A percentile compares a stretch with the other conserved stretches of the same genome.
phyloP scores from a whole-genome alignment of 192 early-diverging fungal genomes.

The Podochytrium sp. region DNA sequence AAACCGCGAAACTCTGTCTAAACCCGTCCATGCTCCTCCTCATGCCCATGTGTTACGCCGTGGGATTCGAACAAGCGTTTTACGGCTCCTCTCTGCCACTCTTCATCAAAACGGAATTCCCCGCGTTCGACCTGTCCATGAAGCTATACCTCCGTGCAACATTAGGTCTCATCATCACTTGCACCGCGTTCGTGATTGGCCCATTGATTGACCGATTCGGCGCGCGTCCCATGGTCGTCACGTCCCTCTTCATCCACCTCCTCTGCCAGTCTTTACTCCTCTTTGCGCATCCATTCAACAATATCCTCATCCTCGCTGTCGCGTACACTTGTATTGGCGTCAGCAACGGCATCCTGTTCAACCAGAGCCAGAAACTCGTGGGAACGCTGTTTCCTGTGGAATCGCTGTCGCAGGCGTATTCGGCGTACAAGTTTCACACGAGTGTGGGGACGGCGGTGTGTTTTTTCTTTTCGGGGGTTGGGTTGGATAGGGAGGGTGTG shows the following conservation, averaged over 20 bases:
- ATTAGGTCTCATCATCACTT: slow-evolving; percentile 10
- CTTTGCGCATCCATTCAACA: background rate
- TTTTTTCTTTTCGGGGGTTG: slow-evolving; percentile 6
- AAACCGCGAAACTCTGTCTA: slow-evolving; percentile 3
- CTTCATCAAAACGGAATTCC: slow-evolving; percentile 16
- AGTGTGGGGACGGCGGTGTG: slow-evolving; percentile 14
- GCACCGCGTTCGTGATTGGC: slow-evolving; percentile 11
- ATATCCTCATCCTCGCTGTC: background rate
- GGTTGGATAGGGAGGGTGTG: background rate
- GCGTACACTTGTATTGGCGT: slow-evolving; percentile 5
- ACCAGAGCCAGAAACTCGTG: slow-evolving; percentile 2
- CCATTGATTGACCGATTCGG: slow-evolving; percentile 16
- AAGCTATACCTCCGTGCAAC: slow-evolving; percentile 24
- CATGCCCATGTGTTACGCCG: slow-evolving; percentile 15
- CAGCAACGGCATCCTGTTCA: slow-evolving; percentile 13
- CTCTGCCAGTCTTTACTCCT: slow-evolving; percentile 3
- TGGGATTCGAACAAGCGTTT: slow-evolving; percentile 31
- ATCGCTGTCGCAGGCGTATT: background rate
- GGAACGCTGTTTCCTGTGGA: background rate
- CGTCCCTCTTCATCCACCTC: background rate
- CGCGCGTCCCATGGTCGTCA: slow-evolving; percentile 7
- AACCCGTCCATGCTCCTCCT: slow-evolving; percentile 19
- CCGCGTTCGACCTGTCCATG: background rate
- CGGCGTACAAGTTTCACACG: slow-evolving; percentile 25
- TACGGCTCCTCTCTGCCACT: slow-evolving; percentile 24